Evolutionary conservation across 225 moss, liverwort and hornwort species (phyloP).

Genomic region (Takakia lepidozioides): DNA sequence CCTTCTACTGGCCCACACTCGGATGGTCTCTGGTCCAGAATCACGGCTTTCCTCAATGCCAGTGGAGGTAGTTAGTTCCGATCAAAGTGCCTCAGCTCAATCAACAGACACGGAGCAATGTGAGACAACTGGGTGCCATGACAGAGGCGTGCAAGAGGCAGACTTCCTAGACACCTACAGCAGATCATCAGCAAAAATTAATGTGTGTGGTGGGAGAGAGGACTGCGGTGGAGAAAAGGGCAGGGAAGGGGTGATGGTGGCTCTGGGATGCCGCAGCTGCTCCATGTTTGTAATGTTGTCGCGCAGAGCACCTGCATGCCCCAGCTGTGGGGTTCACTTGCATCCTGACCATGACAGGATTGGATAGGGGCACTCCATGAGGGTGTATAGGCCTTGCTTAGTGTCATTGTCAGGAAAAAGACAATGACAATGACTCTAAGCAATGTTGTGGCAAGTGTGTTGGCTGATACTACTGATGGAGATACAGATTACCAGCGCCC

Average conservation of each 20-base stretch:
- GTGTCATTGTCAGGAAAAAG: slow-evolving; percentile 77
- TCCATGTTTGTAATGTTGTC: slow-evolving; percentile 49
- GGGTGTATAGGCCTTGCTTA: slow-evolving; percentile 59
- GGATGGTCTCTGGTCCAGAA: slow-evolving; percentile 1
- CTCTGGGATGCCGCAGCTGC: slow-evolving; percentile 52
- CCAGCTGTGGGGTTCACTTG: slow-evolving; percentile 38
- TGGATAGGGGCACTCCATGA: slow-evolving; percentile 41
- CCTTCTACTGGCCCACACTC: slow-evolving; percentile 31
- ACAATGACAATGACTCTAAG: slow-evolving; percentile 82
- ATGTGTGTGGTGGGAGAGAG: slow-evolving; percentile 11
- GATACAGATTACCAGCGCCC: slow-evolving; percentile 10
- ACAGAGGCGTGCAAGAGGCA: slow-evolving; percentile 20
- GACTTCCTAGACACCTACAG: too few relatives aligned
- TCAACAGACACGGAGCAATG: slow-evolving; percentile 23
- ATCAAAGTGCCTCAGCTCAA: slow-evolving; percentile 11
- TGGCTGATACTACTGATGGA: too few relatives aligned
- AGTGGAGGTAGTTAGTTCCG: slow-evolving; percentile 6
- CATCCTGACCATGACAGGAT: slow-evolving; percentile 25
- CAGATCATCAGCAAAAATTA: too few relatives aligned
- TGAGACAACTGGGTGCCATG: slow-evolving; percentile 20
- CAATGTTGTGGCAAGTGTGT: slow-evolving; percentile 60
- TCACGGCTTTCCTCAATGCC: slow-evolving; percentile 7
- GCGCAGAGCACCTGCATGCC: slow-evolving; percentile 45
- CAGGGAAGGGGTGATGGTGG: slow-evolving; percentile 27
- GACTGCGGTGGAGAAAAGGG: slow-evolving; percentile 14